Percentiles rank a stretch among this genome's conserved stretches.
These are phyloP conservation scores for Pythium chondricola DNA, from an alignment of 352 stramenopile species.

Conservation along the genomic window DNA sequence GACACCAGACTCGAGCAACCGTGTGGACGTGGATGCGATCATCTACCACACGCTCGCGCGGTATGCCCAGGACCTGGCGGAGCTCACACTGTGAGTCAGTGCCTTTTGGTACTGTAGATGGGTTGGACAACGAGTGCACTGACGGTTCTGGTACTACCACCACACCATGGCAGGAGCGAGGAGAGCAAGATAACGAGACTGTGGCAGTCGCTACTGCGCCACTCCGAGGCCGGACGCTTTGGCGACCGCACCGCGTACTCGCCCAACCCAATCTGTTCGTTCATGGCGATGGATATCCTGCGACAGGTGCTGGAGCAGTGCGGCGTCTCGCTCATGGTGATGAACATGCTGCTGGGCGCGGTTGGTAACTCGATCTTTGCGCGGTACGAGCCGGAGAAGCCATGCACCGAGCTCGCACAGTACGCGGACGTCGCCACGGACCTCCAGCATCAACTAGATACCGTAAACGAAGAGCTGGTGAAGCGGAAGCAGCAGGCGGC, in stretches of 20 bases:
- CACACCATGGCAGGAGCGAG: conserved; percentile 11
- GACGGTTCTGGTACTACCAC: too few relatives aligned
- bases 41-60: conserved; percentile 13
- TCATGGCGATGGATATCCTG: conserved; percentile 47
- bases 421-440: conserved; percentile 34
- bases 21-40: conserved; percentile 12
- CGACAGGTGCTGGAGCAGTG: conserved; percentile 26
- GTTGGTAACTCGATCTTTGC: conserved; percentile 61
- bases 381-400: conserved; percentile 33
- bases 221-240: conserved; percentile 52
- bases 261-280: conserved; percentile 52
- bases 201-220: conserved; percentile 52
- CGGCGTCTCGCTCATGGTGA: conserved; percentile 31
- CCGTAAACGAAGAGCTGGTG: conserved; percentile 1
- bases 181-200: conserved; percentile 47
- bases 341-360: conserved; percentile 38
- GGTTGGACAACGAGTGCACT: too few relatives aligned
- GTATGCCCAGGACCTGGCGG: conserved; percentile 8
- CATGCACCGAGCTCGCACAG: conserved; percentile 29
- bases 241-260: conserved; percentile 10
- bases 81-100: conserved; percentile 16
- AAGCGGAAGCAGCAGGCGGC: conserved; percentile 1
- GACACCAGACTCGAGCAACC: too few relatives aligned
- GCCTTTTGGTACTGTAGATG: too few relatives aligned
- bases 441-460: conserved; percentile 16